Conservation (phyloP, 1,284 basidiomycete species). For the Rhodotorula sp. region DNA sequence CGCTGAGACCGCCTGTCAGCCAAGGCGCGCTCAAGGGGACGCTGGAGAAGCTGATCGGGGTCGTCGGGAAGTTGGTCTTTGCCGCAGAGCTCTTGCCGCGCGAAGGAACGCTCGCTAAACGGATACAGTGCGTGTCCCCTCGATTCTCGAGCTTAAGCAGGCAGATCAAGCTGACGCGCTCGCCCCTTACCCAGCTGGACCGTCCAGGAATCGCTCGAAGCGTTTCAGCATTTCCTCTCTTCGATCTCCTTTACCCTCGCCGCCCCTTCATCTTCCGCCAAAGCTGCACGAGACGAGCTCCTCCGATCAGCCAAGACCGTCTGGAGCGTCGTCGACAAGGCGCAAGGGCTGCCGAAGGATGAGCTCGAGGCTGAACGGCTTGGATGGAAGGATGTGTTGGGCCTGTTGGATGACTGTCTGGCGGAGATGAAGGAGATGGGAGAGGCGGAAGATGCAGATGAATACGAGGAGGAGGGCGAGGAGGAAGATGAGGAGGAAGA, state of each 20-base stretch:
- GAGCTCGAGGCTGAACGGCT: slow-evolving; percentile 26
- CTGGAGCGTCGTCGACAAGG: slow-evolving; percentile 21
- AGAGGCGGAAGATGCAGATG: background rate
- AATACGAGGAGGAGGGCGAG: background rate
- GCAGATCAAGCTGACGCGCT: background rate
- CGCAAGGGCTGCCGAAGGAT: slow-evolving; percentile 2
- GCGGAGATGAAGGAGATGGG: slow-evolving; percentile 8
- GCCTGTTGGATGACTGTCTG: slow-evolving; percentile 26
- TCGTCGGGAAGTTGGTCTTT: slow-evolving; percentile 16
- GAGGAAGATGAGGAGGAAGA: background rate
- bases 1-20: slow-evolving; percentile 28
- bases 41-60: slow-evolving; percentile 16
- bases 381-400: slow-evolving; percentile 19
- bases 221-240: slow-evolving; percentile 11
- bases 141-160: too few relatives aligned
- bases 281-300: slow-evolving; percentile 11
- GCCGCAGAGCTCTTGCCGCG: slow-evolving; percentile 3
- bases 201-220: slow-evolving; percentile 10
- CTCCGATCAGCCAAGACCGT: slow-evolving; percentile 20
- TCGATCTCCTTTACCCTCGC: background rate
- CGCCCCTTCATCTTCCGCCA: background rate
- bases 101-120: background rate
- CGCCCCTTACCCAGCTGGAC: slow-evolving; percentile 12
- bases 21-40: slow-evolving; percentile 9
- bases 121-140: slow-evolving; percentile 6